Percentiles rank a stretch among this genome's conserved stretches.
phyloP scores from a whole-genome alignment of 768 basidiomycete genomes.

The Panaeolus cyanescens region DNA sequence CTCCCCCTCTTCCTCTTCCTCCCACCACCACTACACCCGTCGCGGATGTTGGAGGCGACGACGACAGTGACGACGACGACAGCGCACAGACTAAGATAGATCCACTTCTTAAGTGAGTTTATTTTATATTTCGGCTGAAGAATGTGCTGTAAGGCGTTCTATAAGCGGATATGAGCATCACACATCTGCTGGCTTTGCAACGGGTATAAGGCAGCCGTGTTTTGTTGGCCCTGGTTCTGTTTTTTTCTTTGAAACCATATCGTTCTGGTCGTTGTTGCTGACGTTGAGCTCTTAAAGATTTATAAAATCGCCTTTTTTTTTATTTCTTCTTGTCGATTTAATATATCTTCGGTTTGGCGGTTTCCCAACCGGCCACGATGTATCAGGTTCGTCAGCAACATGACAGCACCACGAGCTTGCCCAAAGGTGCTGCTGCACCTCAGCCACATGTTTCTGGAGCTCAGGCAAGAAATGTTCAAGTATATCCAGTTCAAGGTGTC shows the following conservation, averaged over 20 bases:
- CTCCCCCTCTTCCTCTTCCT: neutral
- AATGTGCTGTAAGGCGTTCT: neutral
- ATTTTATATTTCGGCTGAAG: neutral
- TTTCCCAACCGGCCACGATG: conserved; percentile 4
- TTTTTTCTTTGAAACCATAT: neutral
- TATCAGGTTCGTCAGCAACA: conserved; percentile 8
- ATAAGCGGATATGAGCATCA: neutral
- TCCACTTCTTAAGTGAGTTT: neutral
- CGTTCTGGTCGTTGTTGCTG: neutral
- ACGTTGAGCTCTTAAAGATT: neutral
- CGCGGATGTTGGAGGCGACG: neutral
- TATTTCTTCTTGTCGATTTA: neutral
- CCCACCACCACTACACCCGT: neutral
- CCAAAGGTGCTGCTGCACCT: conserved; percentile 5
- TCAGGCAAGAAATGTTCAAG: conserved; percentile 1
- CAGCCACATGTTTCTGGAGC: conserved; percentile 10
- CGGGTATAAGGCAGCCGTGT: neutral
- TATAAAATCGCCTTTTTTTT: neutral
- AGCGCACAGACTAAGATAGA: neutral
- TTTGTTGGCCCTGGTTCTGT: neutral
- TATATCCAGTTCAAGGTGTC: conserved; percentile 10
- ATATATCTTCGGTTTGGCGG: neutral
- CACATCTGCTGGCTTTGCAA: conserved; percentile 3
- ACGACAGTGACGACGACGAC: neutral
- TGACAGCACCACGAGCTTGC: conserved; percentile 8